Conservation (phyloP, 495 filamentous ascomycete species). For the Durotheca rogersii region DNA sequence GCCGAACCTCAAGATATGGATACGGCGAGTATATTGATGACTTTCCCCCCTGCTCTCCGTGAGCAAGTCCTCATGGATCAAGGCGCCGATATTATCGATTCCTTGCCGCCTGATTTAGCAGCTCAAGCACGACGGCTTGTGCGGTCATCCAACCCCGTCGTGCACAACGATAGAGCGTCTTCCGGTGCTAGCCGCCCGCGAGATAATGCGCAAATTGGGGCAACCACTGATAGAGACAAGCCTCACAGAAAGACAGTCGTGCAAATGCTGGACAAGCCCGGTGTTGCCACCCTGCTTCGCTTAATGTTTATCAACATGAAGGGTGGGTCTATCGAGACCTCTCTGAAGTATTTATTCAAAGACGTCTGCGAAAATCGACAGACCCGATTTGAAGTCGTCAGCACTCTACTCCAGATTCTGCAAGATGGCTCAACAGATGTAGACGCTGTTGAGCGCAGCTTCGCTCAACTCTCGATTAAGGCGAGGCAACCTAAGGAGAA, state of each 20-base stretch:
- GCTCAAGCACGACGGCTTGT: conserved; percentile 74
- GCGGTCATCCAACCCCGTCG: conserved; percentile 28
- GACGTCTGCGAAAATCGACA: conserved; percentile 92
- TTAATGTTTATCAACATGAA: conserved; percentile 96
- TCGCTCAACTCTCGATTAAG: conserved; percentile 84
- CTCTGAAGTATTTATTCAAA: conserved; percentile 80
- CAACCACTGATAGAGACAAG: conserved; percentile 52
- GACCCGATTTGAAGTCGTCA: conserved; percentile 92
- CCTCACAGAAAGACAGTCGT: conserved; percentile 74
- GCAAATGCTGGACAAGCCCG: conserved; percentile 95
- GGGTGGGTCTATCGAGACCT: conserved; percentile 70
- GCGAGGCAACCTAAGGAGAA: conserved; percentile 74
- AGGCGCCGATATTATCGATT: conserved; percentile 81
- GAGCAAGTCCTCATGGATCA: conserved; percentile 87
- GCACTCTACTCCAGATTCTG: conserved; percentile 87
- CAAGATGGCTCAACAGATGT: conserved; percentile 94
- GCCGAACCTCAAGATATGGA: conserved; percentile 81
- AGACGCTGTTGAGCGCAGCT: conserved; percentile 91
- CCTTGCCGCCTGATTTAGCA: conserved; percentile 80
- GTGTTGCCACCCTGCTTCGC: conserved; percentile 88
- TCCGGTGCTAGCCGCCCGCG: conserved; percentile 31
- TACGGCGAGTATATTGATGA: conserved; percentile 85
- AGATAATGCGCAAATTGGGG: conserved; percentile 31
- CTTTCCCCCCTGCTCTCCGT: conserved; percentile 80
- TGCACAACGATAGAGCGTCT: conserved; percentile 24